phyloP scores from a whole-genome alignment of 179 eudicot species.

The Amaranthus tricolor region DNA sequence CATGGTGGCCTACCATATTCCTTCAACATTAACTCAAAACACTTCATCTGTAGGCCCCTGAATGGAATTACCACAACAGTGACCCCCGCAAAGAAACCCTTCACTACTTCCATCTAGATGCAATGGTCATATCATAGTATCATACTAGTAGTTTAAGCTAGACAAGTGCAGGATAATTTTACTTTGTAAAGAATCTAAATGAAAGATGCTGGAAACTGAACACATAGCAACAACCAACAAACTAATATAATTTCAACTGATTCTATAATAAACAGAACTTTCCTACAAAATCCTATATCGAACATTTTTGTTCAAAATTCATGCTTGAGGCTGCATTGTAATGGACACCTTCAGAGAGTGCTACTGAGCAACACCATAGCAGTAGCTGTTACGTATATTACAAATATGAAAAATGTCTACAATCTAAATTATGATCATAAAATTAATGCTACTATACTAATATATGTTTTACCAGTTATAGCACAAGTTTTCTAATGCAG shows the following conservation, averaged over 20 bases:
- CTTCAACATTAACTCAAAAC: neutral
- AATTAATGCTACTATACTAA: no score
- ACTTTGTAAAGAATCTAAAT: neutral
- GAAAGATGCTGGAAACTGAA: constrained; percentile 3
- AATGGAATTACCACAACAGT: neutral
- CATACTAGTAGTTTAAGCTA: neutral
- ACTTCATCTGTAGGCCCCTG: neutral
- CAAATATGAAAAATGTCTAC: neutral
- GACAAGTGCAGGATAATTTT: neutral
- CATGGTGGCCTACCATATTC: neutral
- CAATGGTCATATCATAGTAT: neutral
- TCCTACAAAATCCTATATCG: neutral
- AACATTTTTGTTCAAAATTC: neutral
- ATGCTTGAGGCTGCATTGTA: neutral
- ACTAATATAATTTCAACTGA: neutral
- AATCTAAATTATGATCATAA: neutral
- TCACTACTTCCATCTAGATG: neutral
- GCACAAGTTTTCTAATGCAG: constrained; percentile 1
- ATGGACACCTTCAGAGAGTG: constrained; percentile 1
- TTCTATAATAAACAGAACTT: neutral
- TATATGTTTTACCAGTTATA: neutral
- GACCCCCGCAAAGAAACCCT: neutral
- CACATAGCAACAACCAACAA: neutral
- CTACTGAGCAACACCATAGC: neutral
- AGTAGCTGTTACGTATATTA: neutral